A percentile compares a stretch with the other conserved stretches of the same genome.
These are phyloP conservation scores for Oxyria digyna DNA, from an alignment of 148 eudicot species.

Conservation along the genomic window DNA sequence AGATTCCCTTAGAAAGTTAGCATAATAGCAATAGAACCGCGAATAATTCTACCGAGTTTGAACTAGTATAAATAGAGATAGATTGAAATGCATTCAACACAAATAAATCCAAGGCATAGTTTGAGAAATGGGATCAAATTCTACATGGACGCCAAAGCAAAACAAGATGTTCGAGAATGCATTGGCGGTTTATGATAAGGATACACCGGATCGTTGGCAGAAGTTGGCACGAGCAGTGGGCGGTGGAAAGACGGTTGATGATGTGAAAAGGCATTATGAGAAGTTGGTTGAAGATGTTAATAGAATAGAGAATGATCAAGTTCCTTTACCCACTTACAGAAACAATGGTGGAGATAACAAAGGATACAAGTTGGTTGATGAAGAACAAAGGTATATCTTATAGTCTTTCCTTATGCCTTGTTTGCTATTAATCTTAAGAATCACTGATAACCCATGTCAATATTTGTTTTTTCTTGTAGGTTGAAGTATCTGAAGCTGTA, in stretches of 20 bases:
- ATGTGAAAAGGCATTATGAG: constrained; percentile 4
- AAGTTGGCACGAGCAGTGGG: constrained; percentile 9
- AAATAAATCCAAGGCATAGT: neutral
- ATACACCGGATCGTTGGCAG: constrained; percentile 11
- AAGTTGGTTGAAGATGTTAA: constrained; percentile 9
- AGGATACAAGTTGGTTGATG: neutral
- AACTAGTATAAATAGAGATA: neutral
- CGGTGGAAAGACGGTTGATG: constrained; percentile 3
- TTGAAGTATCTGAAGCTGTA: constrained; percentile 1
- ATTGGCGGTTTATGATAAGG: constrained; percentile 9
- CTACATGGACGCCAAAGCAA: constrained; percentile 9
- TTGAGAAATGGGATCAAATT: constrained; percentile 1
- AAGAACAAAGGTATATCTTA: constrained; percentile 4
- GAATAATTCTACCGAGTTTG: neutral
- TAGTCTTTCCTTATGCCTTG: no score
- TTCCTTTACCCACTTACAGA: constrained; percentile 5
- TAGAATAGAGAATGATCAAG: neutral
- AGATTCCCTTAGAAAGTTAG: neutral
- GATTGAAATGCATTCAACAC: neutral
- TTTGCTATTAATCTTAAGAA: no score
- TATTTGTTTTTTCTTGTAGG: neutral
- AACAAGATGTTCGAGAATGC: constrained; percentile 11
- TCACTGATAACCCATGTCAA: no score
- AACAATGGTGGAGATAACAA: constrained; percentile 1
- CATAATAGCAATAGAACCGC: neutral